phyloP scores from a whole-genome alignment of 768 basidiomycete genomes.

The Leccinum disarticulatum region DNA sequence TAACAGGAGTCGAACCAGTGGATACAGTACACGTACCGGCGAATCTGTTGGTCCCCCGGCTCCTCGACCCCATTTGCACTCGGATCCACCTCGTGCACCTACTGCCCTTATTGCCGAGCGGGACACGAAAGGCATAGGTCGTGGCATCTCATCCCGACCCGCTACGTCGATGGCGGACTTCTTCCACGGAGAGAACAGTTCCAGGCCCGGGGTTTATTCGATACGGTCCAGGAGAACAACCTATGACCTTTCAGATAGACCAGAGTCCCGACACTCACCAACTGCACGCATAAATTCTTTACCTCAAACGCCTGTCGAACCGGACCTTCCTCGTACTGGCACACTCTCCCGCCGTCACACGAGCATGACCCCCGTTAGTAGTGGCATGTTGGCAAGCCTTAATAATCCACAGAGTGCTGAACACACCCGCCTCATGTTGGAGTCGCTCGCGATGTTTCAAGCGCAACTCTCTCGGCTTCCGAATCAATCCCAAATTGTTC shows the following conservation, averaged over 20 bases:
- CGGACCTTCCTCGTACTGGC: conserved; percentile 13
- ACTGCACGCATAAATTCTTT: conserved; percentile 10
- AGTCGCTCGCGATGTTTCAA: conserved; percentile 71
- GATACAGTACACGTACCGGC: conserved; percentile 22
- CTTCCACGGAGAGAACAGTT: conserved; percentile 28
- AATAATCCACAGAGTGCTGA: conserved; percentile 40
- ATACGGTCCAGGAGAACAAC: conserved; percentile 24
- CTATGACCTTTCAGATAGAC: conserved; percentile 28
- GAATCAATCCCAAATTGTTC: conserved; percentile 40
- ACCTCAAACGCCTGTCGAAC: conserved; percentile 19
- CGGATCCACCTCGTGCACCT: conserved; percentile 26
- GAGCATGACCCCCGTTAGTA: conserved; percentile 19
- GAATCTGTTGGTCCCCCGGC: conserved; percentile 17
- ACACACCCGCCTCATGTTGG: conserved; percentile 69
- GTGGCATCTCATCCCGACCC: conserved; percentile 36
- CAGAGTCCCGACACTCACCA: conserved; percentile 17
- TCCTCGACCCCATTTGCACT: conserved; percentile 25
- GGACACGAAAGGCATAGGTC: conserved; percentile 22
- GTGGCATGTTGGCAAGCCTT: conserved; percentile 11
- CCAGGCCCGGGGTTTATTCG: conserved; percentile 13
- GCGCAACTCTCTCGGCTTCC: conserved; percentile 58
- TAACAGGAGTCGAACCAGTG: conserved; percentile 23
- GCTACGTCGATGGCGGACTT: conserved; percentile 59
- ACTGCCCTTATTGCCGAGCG: conserved; percentile 16
- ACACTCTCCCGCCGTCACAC: conserved; percentile 13